Conservation (phyloP, 129 eudicot genomes). For the Rutidosis leptorrhynchoides region DNA sequence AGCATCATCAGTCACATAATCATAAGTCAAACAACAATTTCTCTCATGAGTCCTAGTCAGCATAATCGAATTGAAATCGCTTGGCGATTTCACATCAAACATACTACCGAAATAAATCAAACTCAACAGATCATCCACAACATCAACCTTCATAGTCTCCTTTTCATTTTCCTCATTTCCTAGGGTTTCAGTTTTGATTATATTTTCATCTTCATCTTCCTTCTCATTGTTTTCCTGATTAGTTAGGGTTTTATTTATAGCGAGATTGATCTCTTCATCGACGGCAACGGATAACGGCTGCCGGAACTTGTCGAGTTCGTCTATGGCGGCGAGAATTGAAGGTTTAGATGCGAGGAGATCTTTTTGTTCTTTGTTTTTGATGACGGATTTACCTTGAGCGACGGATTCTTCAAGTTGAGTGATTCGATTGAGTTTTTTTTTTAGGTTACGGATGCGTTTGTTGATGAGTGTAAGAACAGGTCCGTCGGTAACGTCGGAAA, state of each 20-base stretch:
- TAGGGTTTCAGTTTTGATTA: slow-evolving; percentile 6
- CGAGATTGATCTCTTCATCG: slow-evolving; percentile 47
- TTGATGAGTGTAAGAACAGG: slow-evolving; percentile 76
- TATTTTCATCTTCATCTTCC: slow-evolving; percentile 6
- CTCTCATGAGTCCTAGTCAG: slow-evolving; percentile 81
- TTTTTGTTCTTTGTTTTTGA: slow-evolving; percentile 76
- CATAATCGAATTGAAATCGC: slow-evolving; percentile 56
- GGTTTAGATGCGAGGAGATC: slow-evolving; percentile 63
- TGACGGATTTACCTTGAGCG: slow-evolving; percentile 53
- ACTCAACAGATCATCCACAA: slow-evolving; percentile 50
- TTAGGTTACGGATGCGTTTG: slow-evolving; percentile 85
- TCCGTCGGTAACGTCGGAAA: slow-evolving; percentile 57
- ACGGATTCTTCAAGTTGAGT: slow-evolving; percentile 67
- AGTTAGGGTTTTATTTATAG: slow-evolving; percentile 29
- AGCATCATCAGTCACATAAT: slow-evolving; percentile 85
- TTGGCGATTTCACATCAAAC: slow-evolving; percentile 63
- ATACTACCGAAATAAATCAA: slow-evolving; percentile 77
- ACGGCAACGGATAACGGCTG: slow-evolving; percentile 64
- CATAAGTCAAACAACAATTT: slow-evolving; percentile 81
- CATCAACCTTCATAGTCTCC: not conserved
- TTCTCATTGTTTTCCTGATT: slow-evolving; percentile 11
- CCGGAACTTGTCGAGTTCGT: slow-evolving; percentile 85
- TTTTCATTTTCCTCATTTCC: slow-evolving; percentile 14
- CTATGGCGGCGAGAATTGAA: slow-evolving; percentile 50
- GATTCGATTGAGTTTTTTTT: slow-evolving; percentile 80